Conservation (phyloP, 495 filamentous ascomycete genomes). For the Neurospora tetraspora region DNA sequence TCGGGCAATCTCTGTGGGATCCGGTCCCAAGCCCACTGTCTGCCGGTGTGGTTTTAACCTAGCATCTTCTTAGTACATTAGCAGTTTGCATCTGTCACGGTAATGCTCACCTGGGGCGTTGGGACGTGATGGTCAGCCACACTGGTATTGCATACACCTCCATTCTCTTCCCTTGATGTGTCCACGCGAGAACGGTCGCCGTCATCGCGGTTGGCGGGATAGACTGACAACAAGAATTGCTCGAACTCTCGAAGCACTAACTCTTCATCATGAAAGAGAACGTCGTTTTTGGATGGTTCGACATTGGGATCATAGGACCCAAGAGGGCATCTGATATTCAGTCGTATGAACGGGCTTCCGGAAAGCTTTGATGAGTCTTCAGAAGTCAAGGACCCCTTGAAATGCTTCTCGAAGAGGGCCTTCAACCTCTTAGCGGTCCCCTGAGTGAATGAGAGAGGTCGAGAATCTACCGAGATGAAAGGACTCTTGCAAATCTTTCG, state of each 20-base stretch:
- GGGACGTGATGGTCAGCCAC: not conserved
- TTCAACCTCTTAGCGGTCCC: conserved; percentile 60
- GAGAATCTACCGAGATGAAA: conserved; percentile 67
- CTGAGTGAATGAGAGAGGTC: conserved; percentile 56
- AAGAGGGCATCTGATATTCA: conserved; percentile 62
- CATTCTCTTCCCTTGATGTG: not conserved
- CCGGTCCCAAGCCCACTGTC: not conserved
- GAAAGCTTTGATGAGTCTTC: conserved; percentile 9
- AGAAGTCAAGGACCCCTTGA: conserved; percentile 1
- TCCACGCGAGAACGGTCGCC: not conserved
- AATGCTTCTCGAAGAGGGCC: conserved; percentile 22
- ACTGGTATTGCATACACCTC: not conserved
- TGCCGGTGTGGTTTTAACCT: not conserved
- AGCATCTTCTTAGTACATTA: not conserved
- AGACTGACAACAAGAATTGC: conserved; percentile 39
- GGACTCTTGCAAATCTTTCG: conserved; percentile 49
- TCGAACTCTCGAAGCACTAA: conserved; percentile 41
- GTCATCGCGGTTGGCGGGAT: conserved; percentile 2
- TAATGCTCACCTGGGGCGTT: not conserved
- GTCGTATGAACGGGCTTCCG: conserved; percentile 59
- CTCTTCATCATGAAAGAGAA: conserved; percentile 60
- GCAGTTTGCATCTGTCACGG: not conserved
- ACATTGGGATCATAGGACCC: conserved; percentile 81
- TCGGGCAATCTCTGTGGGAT: not conserved
- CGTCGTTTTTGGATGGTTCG: conserved; percentile 83